Evolutionary conservation across 2,329 filamentous ascomycete genomes (phyloP).

Genomic region (Fusarium sp.): DNA sequence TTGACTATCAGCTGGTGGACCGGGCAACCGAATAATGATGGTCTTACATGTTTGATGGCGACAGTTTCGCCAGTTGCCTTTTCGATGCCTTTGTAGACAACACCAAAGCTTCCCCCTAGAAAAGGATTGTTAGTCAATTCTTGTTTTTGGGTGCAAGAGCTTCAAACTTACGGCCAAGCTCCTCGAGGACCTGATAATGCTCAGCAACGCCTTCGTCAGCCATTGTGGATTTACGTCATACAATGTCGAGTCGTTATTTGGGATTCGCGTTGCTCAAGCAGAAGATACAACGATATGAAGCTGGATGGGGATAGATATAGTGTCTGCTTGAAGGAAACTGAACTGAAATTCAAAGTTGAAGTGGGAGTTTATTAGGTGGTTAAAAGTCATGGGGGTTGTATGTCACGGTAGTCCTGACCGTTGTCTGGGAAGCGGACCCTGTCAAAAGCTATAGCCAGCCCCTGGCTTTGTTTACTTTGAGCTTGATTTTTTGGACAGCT

Average conservation of each 20-base stretch:
- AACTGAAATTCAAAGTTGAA: conserved; percentile 25
- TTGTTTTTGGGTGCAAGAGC: background rate
- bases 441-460: conserved; percentile 45
- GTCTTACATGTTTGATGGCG: conserved; percentile 91
- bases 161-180: conserved; percentile 85
- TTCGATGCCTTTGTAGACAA: conserved; percentile 97
- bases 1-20: conserved; percentile 29
- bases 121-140: conserved; percentile 16
- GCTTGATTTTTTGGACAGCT: conserved; percentile 51
- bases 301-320: conserved; percentile 3
- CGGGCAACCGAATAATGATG: conserved; percentile 18
- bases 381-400: conserved; percentile 37
- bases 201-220: conserved; percentile 77
- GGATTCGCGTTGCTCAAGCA: conserved; percentile 18
- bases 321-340: conserved; percentile 5
- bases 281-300: conserved; percentile 18
- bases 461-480: conserved; percentile 55
- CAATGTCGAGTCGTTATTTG: conserved; percentile 31
- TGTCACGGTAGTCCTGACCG: conserved; percentile 39
- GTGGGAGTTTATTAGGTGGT: conserved; percentile 38
- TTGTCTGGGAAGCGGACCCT: conserved; percentile 53
- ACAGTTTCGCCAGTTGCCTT: conserved; percentile 90
- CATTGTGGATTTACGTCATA: conserved; percentile 57
- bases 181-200: conserved; percentile 94
- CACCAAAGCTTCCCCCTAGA: conserved; percentile 93